Conservation (phyloP, 176 grass and related monocot genomes). For the Dendrocalamus sinicus region DNA sequence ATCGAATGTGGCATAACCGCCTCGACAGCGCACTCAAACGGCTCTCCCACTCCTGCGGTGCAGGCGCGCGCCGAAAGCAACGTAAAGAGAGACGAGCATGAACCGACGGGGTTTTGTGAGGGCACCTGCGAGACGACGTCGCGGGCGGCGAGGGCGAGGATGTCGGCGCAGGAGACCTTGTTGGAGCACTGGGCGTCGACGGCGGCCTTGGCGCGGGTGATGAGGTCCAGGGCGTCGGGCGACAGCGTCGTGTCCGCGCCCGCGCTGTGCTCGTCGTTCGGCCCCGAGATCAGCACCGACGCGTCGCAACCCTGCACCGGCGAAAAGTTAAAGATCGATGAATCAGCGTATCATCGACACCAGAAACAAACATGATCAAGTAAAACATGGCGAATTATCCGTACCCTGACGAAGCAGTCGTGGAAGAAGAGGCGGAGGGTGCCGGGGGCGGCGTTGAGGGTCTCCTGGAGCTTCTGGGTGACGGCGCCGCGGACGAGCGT, state of each 20-base stretch:
- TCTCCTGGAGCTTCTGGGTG: constrained; percentile 53
- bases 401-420: constrained; percentile 85
- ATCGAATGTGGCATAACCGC: not conserved
- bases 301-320: constrained; percentile 66
- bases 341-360: not conserved
- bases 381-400: too few species aligned
- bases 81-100: not conserved
- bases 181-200: constrained; percentile 65
- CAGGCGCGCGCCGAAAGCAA: not conserved
- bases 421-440: constrained; percentile 91
- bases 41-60: not conserved
- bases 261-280: constrained; percentile 59
- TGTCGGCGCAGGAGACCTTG: constrained; percentile 84
- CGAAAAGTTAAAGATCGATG: not conserved
- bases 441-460: constrained; percentile 63
- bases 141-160: constrained; percentile 70
- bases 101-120: not conserved
- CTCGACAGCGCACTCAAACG: not conserved
- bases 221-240: constrained; percentile 61
- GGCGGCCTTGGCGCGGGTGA: constrained; percentile 70
- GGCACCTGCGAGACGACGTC: constrained; percentile 69
- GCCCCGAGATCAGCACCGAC: constrained; percentile 61
- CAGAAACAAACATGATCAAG: too few species aligned
- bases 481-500: constrained; percentile 64
- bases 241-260: constrained; percentile 69